Base-by-base conservation (phyloP, 805 yeast species). In the Kazachstania taianensis region DNA sequence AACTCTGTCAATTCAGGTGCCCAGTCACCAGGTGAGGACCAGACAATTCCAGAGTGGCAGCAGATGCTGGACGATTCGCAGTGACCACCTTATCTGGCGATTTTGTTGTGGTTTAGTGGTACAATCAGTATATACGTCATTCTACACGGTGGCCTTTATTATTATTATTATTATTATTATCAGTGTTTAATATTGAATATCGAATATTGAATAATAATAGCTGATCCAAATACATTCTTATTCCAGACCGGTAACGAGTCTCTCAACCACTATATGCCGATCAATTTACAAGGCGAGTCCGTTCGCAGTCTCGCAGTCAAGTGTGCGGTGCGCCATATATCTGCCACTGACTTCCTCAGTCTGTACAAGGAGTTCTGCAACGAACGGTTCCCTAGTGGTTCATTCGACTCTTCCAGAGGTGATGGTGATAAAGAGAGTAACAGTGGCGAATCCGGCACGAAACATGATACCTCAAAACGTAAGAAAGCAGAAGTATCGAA, bases 301-400 rank as follows among this genome's bases (percentile, higher is more conserved):
- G 41, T 56, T 3, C 46, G 37, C 27, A 46, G 41, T 24, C 38
- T 57, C 28, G 50, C 51, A 3, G 29, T 45, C 20, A 55, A 50
- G 24, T 57, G 59, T 43, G 49, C 55, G 3, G 47, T 48, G 8
- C 45, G 52, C 28, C 52, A 50, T 12, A 41, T 56, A 10, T 38
- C 52, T 13, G 37, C 61, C 2, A 35, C 40, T 12, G 59, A 54
- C 19, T 57, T 56, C 36, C 39, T 53, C 4, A 53, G 49, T 26
- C 42, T 57, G 18, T 57, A 53, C 41, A 55, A 55, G 30, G 62
- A 57, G 35, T 48, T 56, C 30, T 53, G 50, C 33, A 57, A 53
- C 40, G 60, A 55, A 36, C 46, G 49, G 32, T 45, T 49, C 34
- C 12, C 25, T 9, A 9, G 12, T 22, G 25, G 25, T 9, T 22